Evolutionary conservation across 192 early-diverging fungal genomes (phyloP).

Genomic region (Chytriomyces sp.): DNA sequence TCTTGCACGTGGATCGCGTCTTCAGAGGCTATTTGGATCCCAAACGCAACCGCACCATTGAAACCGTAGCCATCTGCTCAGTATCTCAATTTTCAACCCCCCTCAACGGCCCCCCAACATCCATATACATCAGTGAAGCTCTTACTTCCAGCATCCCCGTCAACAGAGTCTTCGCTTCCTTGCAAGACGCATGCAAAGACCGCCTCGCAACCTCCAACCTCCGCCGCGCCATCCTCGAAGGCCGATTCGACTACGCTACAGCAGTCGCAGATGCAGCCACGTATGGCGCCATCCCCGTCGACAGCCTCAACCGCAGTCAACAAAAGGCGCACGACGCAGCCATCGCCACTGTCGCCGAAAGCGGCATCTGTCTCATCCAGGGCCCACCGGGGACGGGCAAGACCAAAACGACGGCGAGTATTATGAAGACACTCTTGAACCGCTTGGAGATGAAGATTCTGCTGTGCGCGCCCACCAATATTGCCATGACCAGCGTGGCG

Average conservation of each 20-base stretch:
- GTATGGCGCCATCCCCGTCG: background rate
- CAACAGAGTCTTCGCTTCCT: slow-evolving; percentile 12
- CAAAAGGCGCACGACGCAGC: slow-evolving; percentile 25
- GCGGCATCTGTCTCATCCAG: slow-evolving; percentile 20
- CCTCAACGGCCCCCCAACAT: background rate
- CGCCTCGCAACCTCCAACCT: slow-evolving; percentile 1
- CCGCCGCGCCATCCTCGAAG: slow-evolving; percentile 10
- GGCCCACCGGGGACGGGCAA: slow-evolving; percentile 25
- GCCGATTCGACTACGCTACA: slow-evolving; percentile 4
- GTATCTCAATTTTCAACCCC: slow-evolving; percentile 18
- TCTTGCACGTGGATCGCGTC: background rate
- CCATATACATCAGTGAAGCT: background rate
- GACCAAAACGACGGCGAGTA: slow-evolving; percentile 5
- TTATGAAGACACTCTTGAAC: background rate
- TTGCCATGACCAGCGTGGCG: slow-evolving; percentile 7
- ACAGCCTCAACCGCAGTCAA: slow-evolving; percentile 5
- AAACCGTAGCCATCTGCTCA: slow-evolving; percentile 7
- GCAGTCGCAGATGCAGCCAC: background rate
- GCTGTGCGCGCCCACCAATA: slow-evolving; percentile 17
- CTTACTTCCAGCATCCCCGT: slow-evolving; percentile 5
- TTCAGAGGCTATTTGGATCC: background rate
- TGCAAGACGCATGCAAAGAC: background rate
- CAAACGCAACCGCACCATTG: background rate
- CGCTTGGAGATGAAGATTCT: slow-evolving; percentile 14
- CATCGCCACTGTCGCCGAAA: background rate